Conservation (phyloP, 208 protist species). For the Trypanosoma scelopori region DNA sequence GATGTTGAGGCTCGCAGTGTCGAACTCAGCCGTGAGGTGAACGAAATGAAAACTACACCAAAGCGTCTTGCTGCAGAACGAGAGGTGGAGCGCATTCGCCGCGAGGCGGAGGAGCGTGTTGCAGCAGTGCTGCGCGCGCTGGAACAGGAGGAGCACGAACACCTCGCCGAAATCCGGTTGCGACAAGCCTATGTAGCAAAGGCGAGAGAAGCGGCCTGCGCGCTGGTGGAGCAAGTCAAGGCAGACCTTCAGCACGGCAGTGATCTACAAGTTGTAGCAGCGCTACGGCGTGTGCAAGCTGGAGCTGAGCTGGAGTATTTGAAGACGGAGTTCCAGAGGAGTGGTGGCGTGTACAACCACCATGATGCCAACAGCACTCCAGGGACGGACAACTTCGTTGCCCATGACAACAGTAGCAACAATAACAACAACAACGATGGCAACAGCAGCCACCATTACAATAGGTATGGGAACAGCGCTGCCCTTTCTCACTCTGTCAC, state of each 20-base stretch:
- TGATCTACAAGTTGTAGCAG: conserved; percentile 36
- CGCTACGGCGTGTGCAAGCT: conserved; percentile 56
- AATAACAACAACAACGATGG: not conserved
- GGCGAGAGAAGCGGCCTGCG: conserved; percentile 31
- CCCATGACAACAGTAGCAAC: not conserved
- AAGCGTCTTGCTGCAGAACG: conserved; percentile 46
- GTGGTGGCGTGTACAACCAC: conserved; percentile 1
- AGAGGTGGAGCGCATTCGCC: conserved; percentile 59
- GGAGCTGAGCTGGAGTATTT: conserved; percentile 53
- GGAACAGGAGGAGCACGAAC: conserved; percentile 45
- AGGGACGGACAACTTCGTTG: not conserved
- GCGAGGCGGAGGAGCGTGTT: conserved; percentile 60
- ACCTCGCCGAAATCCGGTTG: conserved; percentile 38
- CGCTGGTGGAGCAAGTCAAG: conserved; percentile 33
- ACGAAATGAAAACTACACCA: conserved; percentile 37
- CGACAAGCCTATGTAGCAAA: conserved; percentile 38
- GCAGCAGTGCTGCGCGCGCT: conserved; percentile 32
- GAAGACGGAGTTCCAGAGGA: conserved; percentile 31
- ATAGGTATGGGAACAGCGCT: not conserved
- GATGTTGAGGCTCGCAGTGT: conserved; percentile 47
- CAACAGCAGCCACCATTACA: not conserved
- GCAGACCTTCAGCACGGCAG: conserved; percentile 27
- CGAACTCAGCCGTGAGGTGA: conserved; percentile 43
- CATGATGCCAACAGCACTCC: not conserved
- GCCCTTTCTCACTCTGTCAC: not conserved